Conservation (phyloP, 1,284 basidiomycete species). For the Trichosporon ovoides region DNA sequence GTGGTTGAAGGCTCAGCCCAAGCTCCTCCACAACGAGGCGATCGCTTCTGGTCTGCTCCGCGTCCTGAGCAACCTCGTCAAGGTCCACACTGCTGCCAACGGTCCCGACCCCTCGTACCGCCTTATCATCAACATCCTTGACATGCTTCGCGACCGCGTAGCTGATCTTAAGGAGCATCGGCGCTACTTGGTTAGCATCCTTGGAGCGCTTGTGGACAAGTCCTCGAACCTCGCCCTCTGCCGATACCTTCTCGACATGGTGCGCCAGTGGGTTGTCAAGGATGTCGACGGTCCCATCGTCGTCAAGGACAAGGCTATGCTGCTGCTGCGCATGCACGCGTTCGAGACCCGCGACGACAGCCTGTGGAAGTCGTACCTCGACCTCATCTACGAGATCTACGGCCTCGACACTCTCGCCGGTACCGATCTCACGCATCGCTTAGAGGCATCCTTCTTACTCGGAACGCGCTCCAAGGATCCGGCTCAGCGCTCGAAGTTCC, state of each 20-base stretch:
- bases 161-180: constrained; percentile 55
- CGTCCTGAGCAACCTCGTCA: constrained; percentile 76
- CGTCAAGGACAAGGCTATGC: constrained; percentile 89
- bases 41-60: constrained; percentile 75
- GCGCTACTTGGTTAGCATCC: constrained; percentile 63
- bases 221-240: constrained; percentile 79
- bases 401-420: constrained; percentile 76
- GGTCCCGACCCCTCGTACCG: constrained; percentile 45
- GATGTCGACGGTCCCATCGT: constrained; percentile 70
- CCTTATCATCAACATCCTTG: constrained; percentile 53
- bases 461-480: constrained; percentile 84
- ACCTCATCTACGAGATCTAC: constrained; percentile 92
- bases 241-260: constrained; percentile 78
- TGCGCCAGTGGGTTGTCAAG: constrained; percentile 80
- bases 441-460: constrained; percentile 89
- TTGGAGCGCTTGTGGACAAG: constrained; percentile 83
- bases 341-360: constrained; percentile 76
- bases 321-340: constrained; percentile 83
- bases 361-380: constrained; percentile 78
- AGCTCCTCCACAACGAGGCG: constrained; percentile 66
- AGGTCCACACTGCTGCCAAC: constrained; percentile 71
- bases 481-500: constrained; percentile 73
- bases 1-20: constrained; percentile 75
- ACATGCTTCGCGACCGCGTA: constrained; percentile 54
- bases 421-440: constrained; percentile 86